Percentiles rank a stretch among this genome's conserved stretches.
Conservation (phyloP, 306 rosid genomes). For the apple (Malus domestica) region DNA sequence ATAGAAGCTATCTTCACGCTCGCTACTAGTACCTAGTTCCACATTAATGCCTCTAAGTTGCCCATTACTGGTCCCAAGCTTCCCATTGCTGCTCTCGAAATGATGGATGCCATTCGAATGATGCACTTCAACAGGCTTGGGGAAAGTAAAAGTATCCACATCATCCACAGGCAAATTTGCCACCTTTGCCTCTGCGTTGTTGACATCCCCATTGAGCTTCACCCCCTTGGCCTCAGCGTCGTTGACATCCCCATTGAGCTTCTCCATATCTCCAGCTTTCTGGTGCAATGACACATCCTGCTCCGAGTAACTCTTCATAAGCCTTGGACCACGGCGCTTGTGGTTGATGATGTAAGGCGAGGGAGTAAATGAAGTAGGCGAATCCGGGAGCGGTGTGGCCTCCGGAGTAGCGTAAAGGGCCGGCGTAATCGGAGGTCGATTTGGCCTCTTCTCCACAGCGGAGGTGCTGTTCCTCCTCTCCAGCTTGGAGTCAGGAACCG, state of each 20-base stretch:
- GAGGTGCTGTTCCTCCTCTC: slow-evolving; percentile 50
- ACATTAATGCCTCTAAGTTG: slow-evolving; percentile 20
- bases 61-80: slow-evolving; percentile 14
- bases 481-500: slow-evolving; percentile 38
- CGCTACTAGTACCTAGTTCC: slow-evolving; percentile 26
- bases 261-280: slow-evolving; percentile 20
- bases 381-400: slow-evolving; percentile 74
- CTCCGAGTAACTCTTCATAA: slow-evolving; percentile 68
- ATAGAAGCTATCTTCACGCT: slow-evolving; percentile 11
- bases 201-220: slow-evolving; percentile 11
- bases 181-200: slow-evolving; percentile 31
- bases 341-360: slow-evolving; percentile 91
- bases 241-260: slow-evolving; percentile 11
- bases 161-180: slow-evolving; percentile 35
- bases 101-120: slow-evolving; percentile 26
- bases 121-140: slow-evolving; percentile 34
- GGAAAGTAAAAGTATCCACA: slow-evolving; percentile 22
- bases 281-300: slow-evolving; percentile 34
- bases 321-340: slow-evolving; percentile 92
- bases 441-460: slow-evolving; percentile 30
- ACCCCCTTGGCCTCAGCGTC: slow-evolving; percentile 14
- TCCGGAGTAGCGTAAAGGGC: slow-evolving; percentile 86
- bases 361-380: slow-evolving; percentile 79
- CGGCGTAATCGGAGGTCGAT: slow-evolving; percentile 67
- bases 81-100: slow-evolving; percentile 18